Percentiles rank a stretch among this genome's conserved stretches.
These are phyloP conservation scores for Platismatia glauca DNA, from an alignment of 495 filamentous ascomycete species.

Conservation along the genomic window DNA sequence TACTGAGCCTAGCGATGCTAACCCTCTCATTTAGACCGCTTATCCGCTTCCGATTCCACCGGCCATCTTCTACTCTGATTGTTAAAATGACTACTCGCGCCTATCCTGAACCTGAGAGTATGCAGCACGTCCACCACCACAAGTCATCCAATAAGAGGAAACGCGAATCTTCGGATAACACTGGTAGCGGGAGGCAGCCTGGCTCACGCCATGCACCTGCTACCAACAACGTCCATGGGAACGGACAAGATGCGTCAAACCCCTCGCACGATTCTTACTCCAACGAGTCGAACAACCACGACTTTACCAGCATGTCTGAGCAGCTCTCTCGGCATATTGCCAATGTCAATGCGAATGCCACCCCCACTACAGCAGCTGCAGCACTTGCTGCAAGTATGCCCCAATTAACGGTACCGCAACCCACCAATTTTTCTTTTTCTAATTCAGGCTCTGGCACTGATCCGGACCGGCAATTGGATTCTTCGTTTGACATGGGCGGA, in stretches of 20 bases:
- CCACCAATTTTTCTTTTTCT: constrained; percentile 61
- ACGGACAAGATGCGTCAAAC: constrained; percentile 8
- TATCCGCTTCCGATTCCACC: not conserved
- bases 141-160: constrained; percentile 25
- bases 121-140: constrained; percentile 8
- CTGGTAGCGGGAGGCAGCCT: constrained; percentile 11
- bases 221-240: constrained; percentile 17
- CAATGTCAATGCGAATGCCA: constrained; percentile 34
- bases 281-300: constrained; percentile 11
- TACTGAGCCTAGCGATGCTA: not conserved
- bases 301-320: constrained; percentile 16
- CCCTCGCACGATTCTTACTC: constrained; percentile 5
- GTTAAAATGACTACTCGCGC: constrained; percentile 8
- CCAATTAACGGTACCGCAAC: constrained; percentile 59
- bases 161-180: constrained; percentile 18
- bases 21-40: not conserved
- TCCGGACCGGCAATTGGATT: constrained; percentile 32
- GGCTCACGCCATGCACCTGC: constrained; percentile 13
- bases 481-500: constrained; percentile 31
- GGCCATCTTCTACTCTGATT: not conserved
- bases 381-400: constrained; percentile 61
- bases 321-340: constrained; percentile 22
- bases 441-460: constrained; percentile 30
- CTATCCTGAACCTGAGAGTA: constrained; percentile 9
- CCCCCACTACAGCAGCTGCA: constrained; percentile 54